Base-by-base conservation (phyloP, 176 grass and related monocot genomes). In the Oropetium thomaeum region DNA sequence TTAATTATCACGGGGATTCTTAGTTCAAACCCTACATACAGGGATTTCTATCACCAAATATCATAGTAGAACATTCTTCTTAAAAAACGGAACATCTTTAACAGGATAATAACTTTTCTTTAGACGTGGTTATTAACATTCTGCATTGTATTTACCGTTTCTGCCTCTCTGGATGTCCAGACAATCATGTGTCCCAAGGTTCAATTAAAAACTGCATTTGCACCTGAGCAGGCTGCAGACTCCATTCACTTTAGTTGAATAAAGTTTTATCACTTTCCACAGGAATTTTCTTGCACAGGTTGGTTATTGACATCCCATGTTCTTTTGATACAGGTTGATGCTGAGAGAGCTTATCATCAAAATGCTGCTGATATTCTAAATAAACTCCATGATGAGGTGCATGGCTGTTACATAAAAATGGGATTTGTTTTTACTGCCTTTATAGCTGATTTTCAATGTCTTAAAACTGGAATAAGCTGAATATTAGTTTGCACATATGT, bases 271-370 rank as follows among this genome's bases (percentile, higher is more conserved):
- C 44, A 65, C 76, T 43, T 14, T 65, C 41, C 43, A n/a, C 13
- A 25, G 60, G 31, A 79, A n/a, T 30, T 78, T 74, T 75, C 44
- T 39, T 81, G 38, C 16, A 72, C 76, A 35, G 27, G 65, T 65
- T 72, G 47, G 42, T 12, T 27, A 27, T 61, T 40, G 65, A 79
- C 48, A 86, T 73, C 37, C 57, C 13, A 29, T 67, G 23, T 62
- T 28, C 25, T 27, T 43, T 27, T 43, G 48, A 58, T 84, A 10
- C 75, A 98, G 96, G 96, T 98, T 84, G 96, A 94, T 85, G 96
- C 96, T 43, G 96, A 98, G 81, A 94, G 87, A 88, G 62, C 68
- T 67, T 98, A 94, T 85, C 91, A 98, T 90, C 88, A 95, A 48
- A 94, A 71, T 82, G 91, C 83, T 70, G 89, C 96, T 59, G 81